These are phyloP conservation scores for Kwoniella botswanensis DNA, from an alignment of 768 basidiomycete species.

Conservation along the genomic window DNA sequence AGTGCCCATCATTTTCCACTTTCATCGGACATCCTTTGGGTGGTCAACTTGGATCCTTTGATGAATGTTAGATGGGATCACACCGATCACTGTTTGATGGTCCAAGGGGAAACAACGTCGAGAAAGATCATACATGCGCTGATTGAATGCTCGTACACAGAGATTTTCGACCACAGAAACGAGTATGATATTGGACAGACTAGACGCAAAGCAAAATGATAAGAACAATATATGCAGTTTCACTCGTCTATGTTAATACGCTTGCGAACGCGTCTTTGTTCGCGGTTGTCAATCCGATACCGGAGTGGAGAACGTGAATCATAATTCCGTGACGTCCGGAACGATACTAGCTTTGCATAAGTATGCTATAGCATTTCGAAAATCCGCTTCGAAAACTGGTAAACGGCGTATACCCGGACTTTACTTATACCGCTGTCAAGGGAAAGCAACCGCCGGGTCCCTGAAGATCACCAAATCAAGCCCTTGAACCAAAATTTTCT, in stretches of 20 bases:
- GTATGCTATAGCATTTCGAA: not conserved
- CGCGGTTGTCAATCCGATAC: no score
- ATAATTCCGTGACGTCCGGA: not conserved
- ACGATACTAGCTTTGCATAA: not conserved
- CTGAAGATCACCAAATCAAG: constrained; percentile 4
- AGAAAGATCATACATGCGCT: no score
- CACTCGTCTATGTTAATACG: no score
- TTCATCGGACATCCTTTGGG: not conserved
- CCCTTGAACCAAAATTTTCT: constrained; percentile 2
- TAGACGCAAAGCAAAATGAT: no score
- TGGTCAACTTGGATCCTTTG: not conserved
- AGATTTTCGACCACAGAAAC: no score
- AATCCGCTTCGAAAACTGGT: not conserved
- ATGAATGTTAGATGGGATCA: not conserved
- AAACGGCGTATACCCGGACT: not conserved
- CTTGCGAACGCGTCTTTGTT: no score
- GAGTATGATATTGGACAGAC: no score
- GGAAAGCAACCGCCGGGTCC: not conserved
- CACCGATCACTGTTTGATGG: not conserved
- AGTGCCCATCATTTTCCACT: not conserved
- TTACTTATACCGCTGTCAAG: not conserved
- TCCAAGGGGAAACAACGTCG: no score
- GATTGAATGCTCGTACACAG: no score
- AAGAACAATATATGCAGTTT: no score
- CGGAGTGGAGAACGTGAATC: no score